phyloP scores from a whole-genome alignment of 306 rosid species.

The Glycine latifolia region DNA sequence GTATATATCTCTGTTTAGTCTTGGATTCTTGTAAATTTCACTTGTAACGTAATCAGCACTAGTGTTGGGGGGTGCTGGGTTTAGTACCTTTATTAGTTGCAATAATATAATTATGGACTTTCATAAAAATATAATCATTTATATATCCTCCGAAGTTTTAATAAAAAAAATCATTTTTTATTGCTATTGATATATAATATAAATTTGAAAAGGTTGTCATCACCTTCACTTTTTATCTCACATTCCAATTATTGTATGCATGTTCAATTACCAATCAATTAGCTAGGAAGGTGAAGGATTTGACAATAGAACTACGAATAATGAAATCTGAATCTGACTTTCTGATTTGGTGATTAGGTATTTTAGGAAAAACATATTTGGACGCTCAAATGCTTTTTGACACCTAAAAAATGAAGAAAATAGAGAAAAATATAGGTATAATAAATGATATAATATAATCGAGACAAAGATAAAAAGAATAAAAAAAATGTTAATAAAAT shows the following conservation, averaged over 20 bases:
- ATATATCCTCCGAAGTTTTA: neutral
- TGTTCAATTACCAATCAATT: neutral
- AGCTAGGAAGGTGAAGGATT: neutral
- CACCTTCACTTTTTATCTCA: neutral
- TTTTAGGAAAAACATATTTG: too few species aligned
- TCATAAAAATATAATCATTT: too few species aligned
- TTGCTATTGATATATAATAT: neutral
- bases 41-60: neutral
- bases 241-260: neutral
- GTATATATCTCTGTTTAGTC: too few species aligned
- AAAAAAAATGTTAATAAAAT: too few species aligned
- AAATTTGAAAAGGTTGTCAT: neutral
- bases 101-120: too few species aligned
- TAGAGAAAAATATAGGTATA: too few species aligned
- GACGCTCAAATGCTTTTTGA: too few species aligned
- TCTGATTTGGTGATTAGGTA: neutral
- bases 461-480: too few species aligned
- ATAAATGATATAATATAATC: too few species aligned
- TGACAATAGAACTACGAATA: conserved; percentile 13
- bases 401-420: too few species aligned
- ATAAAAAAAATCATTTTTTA: neutral
- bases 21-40: neutral
- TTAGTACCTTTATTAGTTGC: too few species aligned
- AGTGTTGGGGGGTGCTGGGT: neutral
- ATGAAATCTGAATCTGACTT: neutral